Base-by-base conservation (phyloP, 208 protist species). In the Leishmania gerbilli region DNA sequence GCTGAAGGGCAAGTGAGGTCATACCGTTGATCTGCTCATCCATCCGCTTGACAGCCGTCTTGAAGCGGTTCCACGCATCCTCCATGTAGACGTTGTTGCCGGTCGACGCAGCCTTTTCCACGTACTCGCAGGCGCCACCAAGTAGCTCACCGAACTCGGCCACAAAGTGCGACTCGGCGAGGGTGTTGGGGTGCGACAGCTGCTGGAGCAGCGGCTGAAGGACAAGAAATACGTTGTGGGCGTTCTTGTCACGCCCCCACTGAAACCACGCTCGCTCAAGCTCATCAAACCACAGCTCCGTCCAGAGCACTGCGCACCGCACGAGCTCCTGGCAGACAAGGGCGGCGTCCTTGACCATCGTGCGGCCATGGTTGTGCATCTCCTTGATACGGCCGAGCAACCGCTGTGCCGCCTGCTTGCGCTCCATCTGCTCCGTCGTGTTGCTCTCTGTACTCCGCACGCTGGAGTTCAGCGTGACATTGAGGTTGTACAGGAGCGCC, bases 401-500 rank as follows among this genome's bases (percentile, higher is more conserved):
- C 75, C 94, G 90, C 85, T 97, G 89, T 6, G 93, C 85, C n/a
- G 90, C 93, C 76, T 87, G 86, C 74, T 90, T 88, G 69, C 89
- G 90, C 83, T 94, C 90, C 75, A 89, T 49, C 80, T 92, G 88
- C 68, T 94, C 93, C 72, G 77, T 77, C 40, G 80, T 81, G 77
- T 81, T 86, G 76, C 51, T 81, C 40, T 79, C 83, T 34, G 76
- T 51, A 6, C 84, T 78, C 67, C 83, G 84, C 13, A 83, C 86
- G 77, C 90, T 95, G 5, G 89, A 89, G 79, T 99, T 99, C 51
- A 86, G 74, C 34, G 97, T 98, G 15, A 99, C 99, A 78, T 99
- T 99, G 21, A 99, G 90, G 79, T 98, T 99, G 93, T 99, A 99
- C 27, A 99, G 92, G 47, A 99, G 91, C 9, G 99, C 99, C 88